phyloP scores from a whole-genome alignment of 495 filamentous ascomycete genomes.

The Chaetomium cochliodes region DNA sequence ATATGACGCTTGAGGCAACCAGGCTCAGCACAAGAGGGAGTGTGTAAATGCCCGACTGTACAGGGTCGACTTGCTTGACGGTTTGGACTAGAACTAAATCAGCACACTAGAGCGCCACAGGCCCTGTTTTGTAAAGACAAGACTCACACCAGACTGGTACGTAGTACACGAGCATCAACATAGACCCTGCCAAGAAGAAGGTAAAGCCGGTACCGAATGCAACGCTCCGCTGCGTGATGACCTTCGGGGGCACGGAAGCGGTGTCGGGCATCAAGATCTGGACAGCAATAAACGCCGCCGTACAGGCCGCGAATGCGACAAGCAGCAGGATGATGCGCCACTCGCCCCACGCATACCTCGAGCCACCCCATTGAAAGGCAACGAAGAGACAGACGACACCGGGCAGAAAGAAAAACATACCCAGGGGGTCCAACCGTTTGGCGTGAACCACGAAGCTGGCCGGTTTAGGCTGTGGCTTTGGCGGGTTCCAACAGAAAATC shows the following conservation, averaged over 20 bases:
- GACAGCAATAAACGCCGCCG: constrained; percentile 59
- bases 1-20: constrained; percentile 47
- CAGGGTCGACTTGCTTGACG: constrained; percentile 56
- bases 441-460: constrained; percentile 45
- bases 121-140: neutral
- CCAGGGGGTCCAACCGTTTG: constrained; percentile 64
- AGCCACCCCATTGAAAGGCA: constrained; percentile 84
- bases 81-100: constrained; percentile 66
- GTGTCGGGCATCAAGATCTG: constrained; percentile 67
- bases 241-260: constrained; percentile 72
- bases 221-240: constrained; percentile 75
- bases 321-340: constrained; percentile 69
- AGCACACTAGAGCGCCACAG: constrained; percentile 19
- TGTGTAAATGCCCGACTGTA: constrained; percentile 60
- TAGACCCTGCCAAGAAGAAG: constrained; percentile 59
- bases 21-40: constrained; percentile 57
- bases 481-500: constrained; percentile 48
- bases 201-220: constrained; percentile 59
- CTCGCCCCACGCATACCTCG: constrained; percentile 64
- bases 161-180: constrained; percentile 68
- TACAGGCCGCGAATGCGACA: constrained; percentile 61
- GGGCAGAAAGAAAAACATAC: constrained; percentile 70
- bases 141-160: constrained; percentile 74
- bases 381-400: constrained; percentile 69
- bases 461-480: constrained; percentile 35